phyloP scores from a whole-genome alignment of 306 rosid species.

The Astragalus membranaceus region DNA sequence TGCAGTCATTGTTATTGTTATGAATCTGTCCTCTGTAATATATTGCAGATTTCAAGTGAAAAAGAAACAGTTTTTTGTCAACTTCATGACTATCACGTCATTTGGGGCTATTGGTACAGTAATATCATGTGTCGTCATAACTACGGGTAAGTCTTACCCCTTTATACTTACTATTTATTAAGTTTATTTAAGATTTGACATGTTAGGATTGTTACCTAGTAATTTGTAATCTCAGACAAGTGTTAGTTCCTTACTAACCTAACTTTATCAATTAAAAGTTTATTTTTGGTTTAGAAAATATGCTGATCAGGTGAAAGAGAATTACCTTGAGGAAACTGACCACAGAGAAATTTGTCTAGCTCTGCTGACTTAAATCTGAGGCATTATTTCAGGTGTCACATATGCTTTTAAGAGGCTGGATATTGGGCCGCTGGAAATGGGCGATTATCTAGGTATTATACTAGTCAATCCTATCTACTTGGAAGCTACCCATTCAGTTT shows the following conservation, averaged over 20 bases:
- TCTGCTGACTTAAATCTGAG: constrained; percentile 23
- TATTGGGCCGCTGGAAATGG: constrained; percentile 65
- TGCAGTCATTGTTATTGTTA: constrained; percentile 3
- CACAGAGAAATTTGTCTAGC: neutral
- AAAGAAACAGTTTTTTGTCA: constrained; percentile 91
- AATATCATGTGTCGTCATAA: constrained; percentile 67
- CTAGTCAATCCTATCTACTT: constrained; percentile 3
- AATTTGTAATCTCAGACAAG: neutral
- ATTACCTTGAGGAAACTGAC: neutral
- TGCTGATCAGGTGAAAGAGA: neutral
- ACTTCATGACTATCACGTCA: constrained; percentile 79
- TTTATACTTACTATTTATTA: constrained; percentile 7
- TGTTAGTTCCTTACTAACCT: neutral
- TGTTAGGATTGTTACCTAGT: neutral
- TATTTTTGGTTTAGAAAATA: neutral
- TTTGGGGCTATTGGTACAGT: constrained; percentile 97
- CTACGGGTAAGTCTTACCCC: constrained; percentile 52
- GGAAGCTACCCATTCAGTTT: neutral
- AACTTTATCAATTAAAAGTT: neutral
- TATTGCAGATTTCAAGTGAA: constrained; percentile 93
- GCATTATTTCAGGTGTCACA: constrained; percentile 53
- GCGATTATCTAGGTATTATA: constrained; percentile 67
- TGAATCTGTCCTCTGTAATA: constrained; percentile 22
- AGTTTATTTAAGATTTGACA: neutral
- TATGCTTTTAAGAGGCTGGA: constrained; percentile 67